phyloP scores from a whole-genome alignment of 2,329 filamentous ascomycete species.

The Eutypella sp. region DNA sequence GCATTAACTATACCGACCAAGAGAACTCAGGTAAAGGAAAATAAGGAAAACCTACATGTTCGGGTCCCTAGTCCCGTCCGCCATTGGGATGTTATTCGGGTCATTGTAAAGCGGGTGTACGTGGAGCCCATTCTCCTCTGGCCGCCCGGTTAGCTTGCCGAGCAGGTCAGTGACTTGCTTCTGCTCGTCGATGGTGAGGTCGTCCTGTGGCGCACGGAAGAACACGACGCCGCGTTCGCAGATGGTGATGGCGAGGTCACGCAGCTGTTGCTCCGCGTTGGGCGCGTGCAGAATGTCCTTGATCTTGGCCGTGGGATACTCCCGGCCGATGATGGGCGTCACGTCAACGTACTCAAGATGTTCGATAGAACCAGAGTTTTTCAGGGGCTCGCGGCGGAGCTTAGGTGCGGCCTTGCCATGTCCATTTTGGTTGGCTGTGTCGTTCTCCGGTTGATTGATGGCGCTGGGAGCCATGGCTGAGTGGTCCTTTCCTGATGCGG shows the following conservation, averaged over 20 bases:
- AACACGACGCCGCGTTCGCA: slow-evolving; percentile 29
- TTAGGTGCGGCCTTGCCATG: slow-evolving; percentile 5
- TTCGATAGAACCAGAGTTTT: slow-evolving; percentile 24
- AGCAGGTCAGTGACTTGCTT: slow-evolving; percentile 27
- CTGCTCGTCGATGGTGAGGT: slow-evolving; percentile 27
- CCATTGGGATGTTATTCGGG: slow-evolving; percentile 32
- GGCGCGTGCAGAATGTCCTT: slow-evolving; percentile 26
- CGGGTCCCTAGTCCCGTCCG: slow-evolving; percentile 30
- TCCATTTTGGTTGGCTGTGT: slow-evolving; percentile 7
- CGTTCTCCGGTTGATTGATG: not conserved
- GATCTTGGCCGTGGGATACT: slow-evolving; percentile 26
- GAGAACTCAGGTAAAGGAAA: not conserved
- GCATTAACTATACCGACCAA: not conserved
- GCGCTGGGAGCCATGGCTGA: not conserved
- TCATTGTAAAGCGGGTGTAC: slow-evolving; percentile 30
- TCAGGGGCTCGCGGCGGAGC: slow-evolving; percentile 18
- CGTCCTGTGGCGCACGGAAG: slow-evolving; percentile 26
- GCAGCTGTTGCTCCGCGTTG: slow-evolving; percentile 25
- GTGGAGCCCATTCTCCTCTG: slow-evolving; percentile 25
- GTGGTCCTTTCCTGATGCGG: not conserved
- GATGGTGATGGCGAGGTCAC: slow-evolving; percentile 30
- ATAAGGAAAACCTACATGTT: slow-evolving; percentile 26
- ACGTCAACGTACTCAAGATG: slow-evolving; percentile 26
- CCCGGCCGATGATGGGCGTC: slow-evolving; percentile 29
- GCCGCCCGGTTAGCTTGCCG: slow-evolving; percentile 27